Percentiles rank a stretch among this genome's conserved stretches.
Evolutionary conservation across 169 alveolate species (phyloP).

Genomic region (Plasmodium gonderi): DNA sequence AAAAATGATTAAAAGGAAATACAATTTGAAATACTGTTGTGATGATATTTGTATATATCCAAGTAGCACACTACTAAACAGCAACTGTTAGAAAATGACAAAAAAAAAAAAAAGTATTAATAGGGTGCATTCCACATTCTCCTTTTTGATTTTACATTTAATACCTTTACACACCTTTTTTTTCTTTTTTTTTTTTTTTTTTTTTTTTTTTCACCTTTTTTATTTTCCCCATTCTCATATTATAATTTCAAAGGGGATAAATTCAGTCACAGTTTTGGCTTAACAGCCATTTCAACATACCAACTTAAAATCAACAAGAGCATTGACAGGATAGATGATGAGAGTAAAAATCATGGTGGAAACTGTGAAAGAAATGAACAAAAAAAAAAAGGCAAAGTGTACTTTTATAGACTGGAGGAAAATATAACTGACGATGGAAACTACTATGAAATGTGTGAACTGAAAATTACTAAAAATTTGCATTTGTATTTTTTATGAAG

Average conservation of each 20-base stretch:
- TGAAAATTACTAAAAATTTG: neutral
- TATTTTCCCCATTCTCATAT: too few species aligned
- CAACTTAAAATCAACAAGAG: slow-evolving; percentile 40
- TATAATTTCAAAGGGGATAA: slow-evolving; percentile 6
- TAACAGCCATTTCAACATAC: slow-evolving; percentile 72
- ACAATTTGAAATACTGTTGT: slow-evolving; percentile 68
- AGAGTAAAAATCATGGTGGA: neutral
- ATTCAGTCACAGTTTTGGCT: slow-evolving; percentile 43
- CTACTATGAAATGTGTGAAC: slow-evolving; percentile 5
- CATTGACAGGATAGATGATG: too few species aligned
- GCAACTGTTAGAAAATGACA: neutral
- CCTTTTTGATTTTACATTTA: neutral
- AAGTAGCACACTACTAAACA: slow-evolving; percentile 24
- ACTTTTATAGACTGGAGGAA: slow-evolving; percentile 20
- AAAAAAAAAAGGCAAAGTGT: slow-evolving; percentile 67
- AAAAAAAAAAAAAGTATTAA: neutral
- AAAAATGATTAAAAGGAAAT: slow-evolving; percentile 44
- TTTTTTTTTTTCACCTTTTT: slow-evolving; percentile 1
- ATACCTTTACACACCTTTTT: neutral
- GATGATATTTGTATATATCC: slow-evolving; percentile 69
- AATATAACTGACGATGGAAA: neutral
- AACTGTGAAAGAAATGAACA: neutral
- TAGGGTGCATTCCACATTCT: neutral
- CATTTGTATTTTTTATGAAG: neutral
- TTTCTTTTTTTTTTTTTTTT: slow-evolving; percentile 3